Percentiles rank a stretch among this genome's conserved stretches.
phyloP scores from a whole-genome alignment of 2,329 filamentous ascomycete species.

The Podosphaera leucotricha region DNA sequence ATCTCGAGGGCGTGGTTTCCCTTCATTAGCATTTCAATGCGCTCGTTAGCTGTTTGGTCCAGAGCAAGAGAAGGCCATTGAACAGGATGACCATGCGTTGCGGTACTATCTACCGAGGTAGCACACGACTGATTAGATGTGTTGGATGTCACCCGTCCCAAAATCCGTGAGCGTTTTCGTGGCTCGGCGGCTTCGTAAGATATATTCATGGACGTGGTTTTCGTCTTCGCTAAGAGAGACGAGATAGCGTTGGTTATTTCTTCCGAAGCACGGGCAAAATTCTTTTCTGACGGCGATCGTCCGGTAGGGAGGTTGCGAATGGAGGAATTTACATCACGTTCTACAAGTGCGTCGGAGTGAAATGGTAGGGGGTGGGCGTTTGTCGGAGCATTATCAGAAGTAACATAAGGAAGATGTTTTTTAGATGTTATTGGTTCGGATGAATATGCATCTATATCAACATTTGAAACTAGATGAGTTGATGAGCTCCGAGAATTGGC shows the following conservation, averaged over 20 bases:
- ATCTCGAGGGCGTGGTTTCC: conserved; percentile 4
- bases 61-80: conserved; percentile 7
- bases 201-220: conserved; percentile 5
- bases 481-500: background rate
- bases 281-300: conserved; percentile 6
- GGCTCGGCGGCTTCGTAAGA: conserved; percentile 10
- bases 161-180: conserved; percentile 17
- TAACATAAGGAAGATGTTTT: background rate
- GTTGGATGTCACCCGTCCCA: conserved; percentile 35
- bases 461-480: background rate
- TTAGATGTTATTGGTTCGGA: background rate
- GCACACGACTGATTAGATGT: conserved; percentile 22
- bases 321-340: conserved; percentile 11
- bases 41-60: conserved; percentile 6
- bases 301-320: conserved; percentile 8
- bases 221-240: conserved; percentile 14
- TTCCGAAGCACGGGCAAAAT: conserved; percentile 3
- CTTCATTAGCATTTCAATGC: conserved; percentile 10
- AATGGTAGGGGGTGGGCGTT: background rate
- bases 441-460: background rate
- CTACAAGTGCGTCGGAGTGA: conserved; percentile 1
- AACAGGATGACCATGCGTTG: conserved; percentile 11
- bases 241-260: conserved; percentile 12
- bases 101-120: conserved; percentile 19
- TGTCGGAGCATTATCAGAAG: background rate